Evolutionary conservation across 1,284 basidiomycete species (phyloP), one percentile per base, ranked within the genome.

Genomic region (Exobasidium cylindrosporum): DNA sequence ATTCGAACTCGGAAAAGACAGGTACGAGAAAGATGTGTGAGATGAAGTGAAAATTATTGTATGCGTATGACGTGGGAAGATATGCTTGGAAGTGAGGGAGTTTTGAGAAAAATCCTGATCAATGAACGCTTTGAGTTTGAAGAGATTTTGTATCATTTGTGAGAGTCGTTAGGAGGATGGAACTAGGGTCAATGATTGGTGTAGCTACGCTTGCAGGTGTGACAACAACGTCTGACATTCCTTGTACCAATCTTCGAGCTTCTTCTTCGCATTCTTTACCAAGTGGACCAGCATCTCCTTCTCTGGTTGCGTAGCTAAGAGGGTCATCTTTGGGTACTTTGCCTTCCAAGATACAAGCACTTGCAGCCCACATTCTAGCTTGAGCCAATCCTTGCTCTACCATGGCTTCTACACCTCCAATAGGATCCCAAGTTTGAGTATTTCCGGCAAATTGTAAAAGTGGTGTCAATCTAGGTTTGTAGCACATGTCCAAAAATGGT

Each of bases 131-230:
- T 50, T 50, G 47, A 24, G 47, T 28, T 28, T 50, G n/a, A 4
- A 28, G 26, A 50, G 47, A 50, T 14, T 24, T 28, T 21, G 26
- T 28, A 28, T 28, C 26, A 3, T 28, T 50, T 2, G 13, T 28
- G 17, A 50, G 26, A 13, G 47, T 13, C 4, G n/a, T 23, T 28
- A 28, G n/a, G 14, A 28, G 47, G 14, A 13, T 23, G 70, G 88
- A 92, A 0, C 92, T 96, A 78, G 86, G 88, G 61, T 94, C 97
- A 78, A 85, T 97, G n/a, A 96, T 92, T 75, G 92, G 97, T 1
- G 83, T 97, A 44, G 92, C 93, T 74, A 97, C 97, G 81, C 87
- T 91, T 1, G 92, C 93, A 2, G 95, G 95, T 3, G 67, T 64
- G 40, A 71, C 60, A 7, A 68, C 61, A 10, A 73, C 63, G n/a